Evolutionary conservation across 139 green algal genomes (phyloP), one percentile per base, ranked within the genome.

Genomic region (Chlorella sorokiniana): DNA sequence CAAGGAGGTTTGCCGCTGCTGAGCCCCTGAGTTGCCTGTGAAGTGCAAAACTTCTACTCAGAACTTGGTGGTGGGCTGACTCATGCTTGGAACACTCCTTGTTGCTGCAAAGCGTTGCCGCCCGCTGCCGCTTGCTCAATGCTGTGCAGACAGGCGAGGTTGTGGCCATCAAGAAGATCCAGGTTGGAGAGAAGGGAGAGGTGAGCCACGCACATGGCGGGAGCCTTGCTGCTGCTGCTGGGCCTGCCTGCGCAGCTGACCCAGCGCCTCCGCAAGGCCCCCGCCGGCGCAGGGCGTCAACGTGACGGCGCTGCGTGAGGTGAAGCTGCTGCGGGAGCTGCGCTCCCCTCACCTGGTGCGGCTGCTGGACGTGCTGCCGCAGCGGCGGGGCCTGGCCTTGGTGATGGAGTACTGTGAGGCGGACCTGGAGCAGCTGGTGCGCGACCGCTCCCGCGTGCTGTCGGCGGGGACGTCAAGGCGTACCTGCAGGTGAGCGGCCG

Each of bases 91-190:
- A 1, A 38, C 23, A 14, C 22, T 37, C 2, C 29, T 31, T 51
- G 69, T 37, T 25, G 16, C 33, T 45, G 33, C 51, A n/a, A 0
- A 20, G 23, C 51, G 20, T 25, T 65, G 25, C 44, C 62, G 18
- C 35, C 11, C 61, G 7, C 64, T 44, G 64, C 69, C 42, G 23
- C 69, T 42, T 45, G 41, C 35, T 33, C 63, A 31, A 0, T 48
- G 40, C 4, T 18, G 3, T 67, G 42, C 88, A 98, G 93, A 98
- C 94, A 6, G 92, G 92, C 2, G 65, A 95, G 61, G 84, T 94
- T 67, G 94, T 98, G 22, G 95, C 95, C 16, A 94, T 98, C 37
- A 98, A 98, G 82, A 96, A 95, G 67, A 94, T 98, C 52, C 82
- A 89, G 9, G 81, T 96, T 7, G 90, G 84, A 7, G 86, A 92